A percentile compares a stretch with the other conserved stretches of the same genome.
Conservation (phyloP, 2,329 filamentous ascomycete species). For the Penicillium janthinellum region DNA sequence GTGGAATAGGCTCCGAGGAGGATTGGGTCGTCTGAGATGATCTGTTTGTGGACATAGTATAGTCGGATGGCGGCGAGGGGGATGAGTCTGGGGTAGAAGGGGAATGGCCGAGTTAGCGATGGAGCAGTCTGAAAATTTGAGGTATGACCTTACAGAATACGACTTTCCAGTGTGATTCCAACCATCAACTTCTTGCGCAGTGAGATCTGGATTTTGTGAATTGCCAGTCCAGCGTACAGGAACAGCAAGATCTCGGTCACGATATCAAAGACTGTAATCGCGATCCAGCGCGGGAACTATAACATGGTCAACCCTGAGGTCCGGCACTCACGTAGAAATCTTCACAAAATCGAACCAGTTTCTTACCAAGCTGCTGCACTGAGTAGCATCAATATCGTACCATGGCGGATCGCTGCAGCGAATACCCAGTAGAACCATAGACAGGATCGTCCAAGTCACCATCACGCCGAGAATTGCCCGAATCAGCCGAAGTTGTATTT, state of each 20-base stretch:
- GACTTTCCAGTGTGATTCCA: slow-evolving; percentile 14
- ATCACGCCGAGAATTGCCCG: slow-evolving; percentile 2
- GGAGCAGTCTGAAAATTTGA: not conserved
- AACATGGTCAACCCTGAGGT: not conserved
- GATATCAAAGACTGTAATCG: slow-evolving; percentile 19
- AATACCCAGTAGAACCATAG: slow-evolving; percentile 10
- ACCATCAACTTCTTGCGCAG: slow-evolving; percentile 17
- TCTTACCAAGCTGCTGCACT: slow-evolving; percentile 15
- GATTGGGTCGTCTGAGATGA: slow-evolving; percentile 12
- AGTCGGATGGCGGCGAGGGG: slow-evolving; percentile 17
- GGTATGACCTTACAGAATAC: slow-evolving; percentile 20
- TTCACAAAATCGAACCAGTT: not conserved
- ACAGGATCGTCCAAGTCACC: slow-evolving; percentile 10
- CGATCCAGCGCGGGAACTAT: slow-evolving; percentile 18
- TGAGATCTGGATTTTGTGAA: slow-evolving; percentile 17
- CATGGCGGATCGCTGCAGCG: slow-evolving; percentile 17
- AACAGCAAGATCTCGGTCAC: slow-evolving; percentile 14
- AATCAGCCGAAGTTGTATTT: slow-evolving; percentile 7
- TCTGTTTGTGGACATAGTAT: slow-evolving; percentile 11
- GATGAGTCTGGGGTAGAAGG: slow-evolving; percentile 8
- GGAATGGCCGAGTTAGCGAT: not conserved
- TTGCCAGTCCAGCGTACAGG: slow-evolving; percentile 14
- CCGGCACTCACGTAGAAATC: too few species aligned
- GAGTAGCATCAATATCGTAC: slow-evolving; percentile 13
- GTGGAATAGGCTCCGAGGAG: slow-evolving; percentile 19